phyloP scores from a whole-genome alignment of 2,329 filamentous ascomycete species.

The Aspergillus calidoustus region DNA sequence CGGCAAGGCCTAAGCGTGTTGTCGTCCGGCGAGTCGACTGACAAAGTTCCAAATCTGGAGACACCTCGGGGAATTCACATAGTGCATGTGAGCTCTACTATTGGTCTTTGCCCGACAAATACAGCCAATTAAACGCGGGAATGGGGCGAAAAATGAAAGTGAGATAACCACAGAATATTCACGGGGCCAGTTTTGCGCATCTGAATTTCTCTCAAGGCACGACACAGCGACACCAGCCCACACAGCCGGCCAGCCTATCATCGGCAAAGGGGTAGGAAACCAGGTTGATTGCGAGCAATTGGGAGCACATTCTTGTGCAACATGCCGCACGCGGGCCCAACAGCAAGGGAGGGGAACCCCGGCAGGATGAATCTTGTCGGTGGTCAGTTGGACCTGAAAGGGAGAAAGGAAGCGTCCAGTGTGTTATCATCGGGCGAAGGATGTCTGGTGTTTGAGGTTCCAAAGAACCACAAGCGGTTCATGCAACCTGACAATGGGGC shows the following conservation, averaged over 20 bases:
- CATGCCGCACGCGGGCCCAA: constrained; percentile 36
- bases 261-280: neutral
- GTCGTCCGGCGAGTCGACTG: constrained; percentile 6
- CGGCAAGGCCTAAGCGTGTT: neutral
- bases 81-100: constrained; percentile 13
- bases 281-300: constrained; percentile 1
- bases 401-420: neutral
- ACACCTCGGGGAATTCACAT: constrained; percentile 20
- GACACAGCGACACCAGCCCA: constrained; percentile 3
- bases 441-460: neutral
- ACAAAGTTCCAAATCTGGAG: constrained; percentile 11
- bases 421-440: neutral
- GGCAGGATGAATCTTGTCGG: neutral
- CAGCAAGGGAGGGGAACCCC: constrained; percentile 36
- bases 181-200: constrained; percentile 7
- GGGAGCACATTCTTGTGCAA: constrained; percentile 29
- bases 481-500: constrained; percentile 25
- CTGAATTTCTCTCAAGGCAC: neutral
- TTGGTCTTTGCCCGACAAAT: constrained; percentile 8
- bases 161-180: neutral
- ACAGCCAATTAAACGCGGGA: constrained; percentile 9
- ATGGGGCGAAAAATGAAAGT: neutral
- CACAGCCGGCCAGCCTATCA: constrained; percentile 3
- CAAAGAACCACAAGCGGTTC: constrained; percentile 23
- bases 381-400: neutral